These are phyloP conservation scores for Oryza rufipogon DNA, from an alignment of 176 grass and related monocot genomes.

Conservation along the genomic window DNA sequence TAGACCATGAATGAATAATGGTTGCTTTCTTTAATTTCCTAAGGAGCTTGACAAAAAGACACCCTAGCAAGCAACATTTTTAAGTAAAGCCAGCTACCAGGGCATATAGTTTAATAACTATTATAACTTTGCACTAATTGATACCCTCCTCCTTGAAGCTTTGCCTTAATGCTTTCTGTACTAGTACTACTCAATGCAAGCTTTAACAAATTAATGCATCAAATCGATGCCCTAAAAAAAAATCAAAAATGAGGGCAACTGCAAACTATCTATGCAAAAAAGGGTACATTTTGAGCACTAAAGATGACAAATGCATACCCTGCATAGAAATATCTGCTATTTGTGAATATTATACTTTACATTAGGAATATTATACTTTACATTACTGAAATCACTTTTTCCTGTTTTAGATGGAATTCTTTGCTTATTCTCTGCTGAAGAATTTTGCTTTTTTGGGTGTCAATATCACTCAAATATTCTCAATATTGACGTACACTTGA, in stretches of 20 bases:
- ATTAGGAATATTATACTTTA: background rate
- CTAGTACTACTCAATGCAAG: conserved; percentile 27
- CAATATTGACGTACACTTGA: conserved; percentile 12
- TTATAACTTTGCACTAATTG: conserved; percentile 40
- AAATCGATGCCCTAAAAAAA: conserved; percentile 14
- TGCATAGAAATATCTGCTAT: conserved; percentile 21
- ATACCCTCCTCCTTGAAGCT: conserved; percentile 35
- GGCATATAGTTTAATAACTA: conserved; percentile 32
- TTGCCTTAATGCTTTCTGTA: conserved; percentile 26
- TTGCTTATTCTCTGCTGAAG: background rate
- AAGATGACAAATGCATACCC: background rate
- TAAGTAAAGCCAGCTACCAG: conserved; percentile 57
- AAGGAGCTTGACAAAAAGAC: conserved; percentile 50
- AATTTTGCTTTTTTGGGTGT: conserved; percentile 10
- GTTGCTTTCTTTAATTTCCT: conserved; percentile 48
- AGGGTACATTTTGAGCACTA: background rate
- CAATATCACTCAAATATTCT: conserved; percentile 25
- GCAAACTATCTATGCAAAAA: background rate
- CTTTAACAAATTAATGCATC: conserved; percentile 31
- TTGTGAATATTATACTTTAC: background rate
- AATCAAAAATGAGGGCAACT: background rate
- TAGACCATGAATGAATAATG: conserved; percentile 45
- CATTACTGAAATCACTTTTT: conserved; percentile 25
- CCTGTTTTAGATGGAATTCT: conserved; percentile 22
- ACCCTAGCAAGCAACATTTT: conserved; percentile 48